A percentile compares a stretch with the other conserved stretches of the same genome.
Evolutionary conservation across 148 eudicot genomes (phyloP).

Genomic region (Salicornia ramosissima): DNA sequence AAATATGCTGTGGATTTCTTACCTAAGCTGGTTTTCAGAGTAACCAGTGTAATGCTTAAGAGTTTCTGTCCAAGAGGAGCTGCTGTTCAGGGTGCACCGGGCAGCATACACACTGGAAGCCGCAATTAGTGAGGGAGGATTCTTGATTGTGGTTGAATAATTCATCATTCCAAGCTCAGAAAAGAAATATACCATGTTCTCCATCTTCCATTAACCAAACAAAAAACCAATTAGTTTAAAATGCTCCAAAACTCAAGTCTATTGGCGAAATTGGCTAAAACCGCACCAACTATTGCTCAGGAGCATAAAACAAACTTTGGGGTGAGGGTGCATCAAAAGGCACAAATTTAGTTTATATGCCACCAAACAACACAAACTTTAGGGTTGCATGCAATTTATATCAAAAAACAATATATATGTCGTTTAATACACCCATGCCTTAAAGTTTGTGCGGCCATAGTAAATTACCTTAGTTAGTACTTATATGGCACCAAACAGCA

Average conservation of each 20-base stretch:
- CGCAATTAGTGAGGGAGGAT: conserved; percentile 48
- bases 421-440: too few species aligned
- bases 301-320: too few species aligned
- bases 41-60: conserved; percentile 53
- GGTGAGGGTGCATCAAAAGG: too few species aligned
- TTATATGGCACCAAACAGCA: too few species aligned
- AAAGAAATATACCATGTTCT: conserved; percentile 46
- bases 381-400: too few species aligned
- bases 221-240: conserved; percentile 2
- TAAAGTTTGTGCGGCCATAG: too few species aligned
- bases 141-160: conserved; percentile 30
- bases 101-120: conserved; percentile 60
- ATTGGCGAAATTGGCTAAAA: background rate
- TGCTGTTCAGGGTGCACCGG: conserved; percentile 35
- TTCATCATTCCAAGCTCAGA: conserved; percentile 57
- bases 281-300: too few species aligned
- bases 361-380: too few species aligned
- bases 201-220: conserved; percentile 33
- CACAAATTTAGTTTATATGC: too few species aligned
- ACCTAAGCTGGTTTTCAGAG: conserved; percentile 40
- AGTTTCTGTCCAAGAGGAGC: conserved; percentile 51
- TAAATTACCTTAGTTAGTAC: too few species aligned
- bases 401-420: too few species aligned
- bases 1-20: background rate
- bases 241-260: background rate